These are phyloP conservation scores for Porcisia hertigi DNA, from an alignment of 208 protist genomes.

Conservation along the genomic window DNA sequence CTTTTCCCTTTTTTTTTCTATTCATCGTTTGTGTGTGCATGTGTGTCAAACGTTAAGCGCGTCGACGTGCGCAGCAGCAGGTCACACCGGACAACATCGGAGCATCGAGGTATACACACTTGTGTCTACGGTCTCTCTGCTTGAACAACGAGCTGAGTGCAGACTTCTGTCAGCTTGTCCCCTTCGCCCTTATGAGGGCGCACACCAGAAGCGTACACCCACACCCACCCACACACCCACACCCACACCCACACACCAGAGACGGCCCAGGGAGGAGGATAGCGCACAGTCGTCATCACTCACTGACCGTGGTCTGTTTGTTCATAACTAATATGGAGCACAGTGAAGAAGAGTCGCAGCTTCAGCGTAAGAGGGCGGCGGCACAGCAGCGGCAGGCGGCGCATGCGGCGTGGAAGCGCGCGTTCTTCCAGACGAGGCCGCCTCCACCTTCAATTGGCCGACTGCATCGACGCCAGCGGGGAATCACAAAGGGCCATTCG, in stretches of 20 bases:
- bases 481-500: conserved; percentile 15
- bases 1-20: not conserved
- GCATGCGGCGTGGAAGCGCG: conserved; percentile 74
- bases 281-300: not conserved
- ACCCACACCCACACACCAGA: not conserved
- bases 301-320: no score
- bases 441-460: conserved; percentile 53
- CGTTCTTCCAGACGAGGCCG: conserved; percentile 74
- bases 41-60: not conserved
- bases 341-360: conserved; percentile 12
- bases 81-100: not conserved
- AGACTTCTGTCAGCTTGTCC: not conserved
- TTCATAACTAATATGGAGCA: not conserved
- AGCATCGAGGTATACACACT: not conserved
- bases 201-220: not conserved
- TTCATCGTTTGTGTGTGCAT: not conserved
- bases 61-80: not conserved
- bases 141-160: not conserved
- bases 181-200: not conserved
- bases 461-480: conserved; percentile 51
- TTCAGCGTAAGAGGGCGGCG: conserved; percentile 32
- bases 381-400: conserved; percentile 37
- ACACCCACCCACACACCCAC: not conserved
- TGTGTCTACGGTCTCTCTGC: not conserved
- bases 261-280: not conserved